Percentiles rank a stretch among this genome's conserved stretches.
Evolutionary conservation across 176 grass and related monocot genomes (phyloP).

Genomic region (Chrysopogon serrulatus): DNA sequence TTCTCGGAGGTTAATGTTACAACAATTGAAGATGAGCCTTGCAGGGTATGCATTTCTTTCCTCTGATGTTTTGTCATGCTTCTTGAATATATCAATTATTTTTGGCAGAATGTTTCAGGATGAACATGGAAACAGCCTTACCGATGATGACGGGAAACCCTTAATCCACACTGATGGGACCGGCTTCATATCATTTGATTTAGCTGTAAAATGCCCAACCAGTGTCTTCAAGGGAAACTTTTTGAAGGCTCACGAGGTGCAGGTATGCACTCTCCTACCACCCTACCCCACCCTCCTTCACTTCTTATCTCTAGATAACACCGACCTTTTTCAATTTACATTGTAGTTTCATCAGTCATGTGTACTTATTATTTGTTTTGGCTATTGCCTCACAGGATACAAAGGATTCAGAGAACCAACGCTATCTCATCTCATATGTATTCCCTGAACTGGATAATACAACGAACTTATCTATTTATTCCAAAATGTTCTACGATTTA

Average conservation of each 20-base stretch:
- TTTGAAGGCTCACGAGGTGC: not conserved
- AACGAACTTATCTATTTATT: not conserved
- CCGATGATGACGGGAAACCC: not conserved
- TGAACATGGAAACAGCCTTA: constrained; percentile 14
- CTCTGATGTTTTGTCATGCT: not conserved
- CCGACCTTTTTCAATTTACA: not conserved
- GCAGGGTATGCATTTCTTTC: constrained; percentile 32
- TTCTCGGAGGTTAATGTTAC: constrained; percentile 35
- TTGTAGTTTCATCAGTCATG: not conserved
- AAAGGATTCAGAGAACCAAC: not conserved
- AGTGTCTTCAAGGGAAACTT: constrained; percentile 38
- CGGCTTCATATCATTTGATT: constrained; percentile 66
- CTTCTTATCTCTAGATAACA: not conserved
- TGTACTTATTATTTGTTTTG: not conserved
- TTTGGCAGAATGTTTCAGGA: constrained; percentile 32
- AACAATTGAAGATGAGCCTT: constrained; percentile 50
- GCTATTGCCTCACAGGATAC: not conserved
- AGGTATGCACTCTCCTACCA: too few species aligned
- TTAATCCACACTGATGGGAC: constrained; percentile 88
- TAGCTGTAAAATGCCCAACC: constrained; percentile 53
- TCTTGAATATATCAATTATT: constrained; percentile 6
- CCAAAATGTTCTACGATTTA: not conserved
- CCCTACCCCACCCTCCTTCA: too few species aligned
- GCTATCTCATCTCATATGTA: constrained; percentile 7
- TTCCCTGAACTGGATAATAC: not conserved